Conservation (phyloP, 257 asterid genomes). For the Nicotiana knightiana region DNA sequence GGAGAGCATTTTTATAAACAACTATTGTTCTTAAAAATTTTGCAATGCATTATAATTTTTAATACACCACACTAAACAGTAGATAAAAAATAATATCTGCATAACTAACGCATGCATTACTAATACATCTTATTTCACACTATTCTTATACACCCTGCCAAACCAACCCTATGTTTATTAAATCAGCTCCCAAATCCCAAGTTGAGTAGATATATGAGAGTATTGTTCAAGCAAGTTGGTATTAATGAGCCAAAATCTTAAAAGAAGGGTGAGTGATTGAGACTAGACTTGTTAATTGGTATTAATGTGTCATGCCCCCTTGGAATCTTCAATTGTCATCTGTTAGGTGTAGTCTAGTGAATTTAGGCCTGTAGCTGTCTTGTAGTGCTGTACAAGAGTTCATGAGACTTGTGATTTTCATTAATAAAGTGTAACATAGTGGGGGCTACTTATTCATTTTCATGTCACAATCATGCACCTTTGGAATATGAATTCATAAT, state of each 20-base stretch:
- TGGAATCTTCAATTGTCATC: not conserved
- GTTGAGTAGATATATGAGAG: not conserved
- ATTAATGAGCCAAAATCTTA: not conserved
- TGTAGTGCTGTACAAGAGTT: not conserved
- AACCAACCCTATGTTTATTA: not conserved
- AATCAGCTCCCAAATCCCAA: not conserved
- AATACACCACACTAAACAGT: no score
- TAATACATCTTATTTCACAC: no score
- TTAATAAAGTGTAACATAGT: not conserved
- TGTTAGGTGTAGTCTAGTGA: not conserved
- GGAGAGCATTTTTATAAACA: no score
- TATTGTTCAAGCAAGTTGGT: not conserved
- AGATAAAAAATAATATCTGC: no score
- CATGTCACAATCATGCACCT: conserved; percentile 4
- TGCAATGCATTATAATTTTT: no score
- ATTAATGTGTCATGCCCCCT: not conserved
- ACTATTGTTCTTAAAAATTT: no score
- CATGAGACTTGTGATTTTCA: not conserved
- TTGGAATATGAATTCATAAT: not conserved
- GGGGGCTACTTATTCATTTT: conserved; percentile 3
- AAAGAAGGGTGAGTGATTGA: no score
- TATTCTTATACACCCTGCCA: no score
- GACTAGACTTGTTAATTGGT: not conserved
- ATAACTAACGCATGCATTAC: no score
- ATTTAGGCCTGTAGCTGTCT: not conserved